Evolutionary conservation across 225 moss, liverwort and hornwort species (phyloP), one percentile per base, ranked within the genome.

Genomic region (Pleurozium schreberi): DNA sequence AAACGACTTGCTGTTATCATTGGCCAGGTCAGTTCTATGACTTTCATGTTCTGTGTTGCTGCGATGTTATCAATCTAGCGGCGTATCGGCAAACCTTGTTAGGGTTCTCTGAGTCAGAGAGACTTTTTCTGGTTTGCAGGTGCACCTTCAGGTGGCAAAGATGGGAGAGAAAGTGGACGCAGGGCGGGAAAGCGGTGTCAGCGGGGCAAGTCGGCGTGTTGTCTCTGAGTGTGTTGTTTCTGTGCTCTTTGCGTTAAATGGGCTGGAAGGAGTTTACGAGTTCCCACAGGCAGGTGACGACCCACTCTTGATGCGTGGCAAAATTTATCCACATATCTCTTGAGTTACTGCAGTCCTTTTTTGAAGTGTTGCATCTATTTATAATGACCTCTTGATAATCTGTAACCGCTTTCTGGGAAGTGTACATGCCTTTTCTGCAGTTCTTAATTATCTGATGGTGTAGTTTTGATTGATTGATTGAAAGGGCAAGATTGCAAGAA

Each of bases 221-320:
- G 84, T 96, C 80, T 92, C 95, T 63, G 89, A 96, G 85, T 93
- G 95, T 81, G 87, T 99, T 60, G 82, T 95, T 86, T 87, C 93
- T 75, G 94, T 99, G 71, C 93, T 93, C 52, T 91, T 90, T 86
- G 93, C 98, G 20, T 90, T 97, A 91, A 88, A 87, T 90, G 90
- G 90, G 76, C 89, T 96, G 89, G 96, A 99, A 92, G 98, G 97
- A 85, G 92, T 92, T 81, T 99, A 97, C 93, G 93, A 96, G 81
- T 93, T 96, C 85, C 97, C 97, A 90, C 95, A 99, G 97, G 97
- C 97, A 97, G 95, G 98, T 97, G 96, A 97, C 98, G 89, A 90
- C 66, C 90, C 87, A 88, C 83, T 88, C 88, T 89, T 87, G 70
- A 89, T 83, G 66, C 80, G 66, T 68, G 82, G 84, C 85, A 74